A percentile compares a stretch with the other conserved stretches of the same genome.
Conservation (phyloP, 306 rosid genomes). For the Potentilla sterilis region DNA sequence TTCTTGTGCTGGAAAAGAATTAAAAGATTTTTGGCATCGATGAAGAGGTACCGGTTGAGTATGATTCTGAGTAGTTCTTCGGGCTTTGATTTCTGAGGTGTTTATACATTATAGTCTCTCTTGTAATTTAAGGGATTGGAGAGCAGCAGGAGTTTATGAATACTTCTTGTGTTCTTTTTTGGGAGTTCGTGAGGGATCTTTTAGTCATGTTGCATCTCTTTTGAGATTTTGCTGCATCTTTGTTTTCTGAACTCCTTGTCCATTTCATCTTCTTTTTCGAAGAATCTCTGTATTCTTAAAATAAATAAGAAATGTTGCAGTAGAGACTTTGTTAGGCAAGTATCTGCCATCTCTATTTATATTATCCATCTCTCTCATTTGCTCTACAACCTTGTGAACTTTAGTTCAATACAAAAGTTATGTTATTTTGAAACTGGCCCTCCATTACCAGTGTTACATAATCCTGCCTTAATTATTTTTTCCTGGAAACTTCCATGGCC, state of each 20-base stretch:
- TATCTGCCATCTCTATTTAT: neutral
- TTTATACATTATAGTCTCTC: neutral
- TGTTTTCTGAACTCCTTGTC: neutral
- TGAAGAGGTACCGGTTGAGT: neutral
- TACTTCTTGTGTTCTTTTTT: neutral
- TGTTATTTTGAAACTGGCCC: neutral
- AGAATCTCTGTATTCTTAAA: neutral
- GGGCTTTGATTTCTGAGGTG: neutral
- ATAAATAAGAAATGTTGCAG: neutral
- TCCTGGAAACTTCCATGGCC: too few species aligned
- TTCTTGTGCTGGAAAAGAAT: neutral
- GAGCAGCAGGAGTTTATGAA: neutral
- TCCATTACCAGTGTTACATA: neutral
- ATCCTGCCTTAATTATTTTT: neutral
- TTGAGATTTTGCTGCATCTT: neutral
- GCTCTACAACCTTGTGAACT: neutral
- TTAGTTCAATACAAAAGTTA: neutral
- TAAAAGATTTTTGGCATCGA: neutral
- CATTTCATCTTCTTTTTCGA: neutral
- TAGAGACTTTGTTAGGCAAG: neutral
- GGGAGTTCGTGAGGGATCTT: neutral
- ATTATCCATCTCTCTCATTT: neutral
- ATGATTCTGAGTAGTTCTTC: neutral
- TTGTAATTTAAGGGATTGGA: neutral
- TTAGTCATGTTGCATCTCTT: neutral